These are phyloP conservation scores for Cryptosporidium xiaoi DNA, from an alignment of 169 alveolate species.

Conservation along the genomic window DNA sequence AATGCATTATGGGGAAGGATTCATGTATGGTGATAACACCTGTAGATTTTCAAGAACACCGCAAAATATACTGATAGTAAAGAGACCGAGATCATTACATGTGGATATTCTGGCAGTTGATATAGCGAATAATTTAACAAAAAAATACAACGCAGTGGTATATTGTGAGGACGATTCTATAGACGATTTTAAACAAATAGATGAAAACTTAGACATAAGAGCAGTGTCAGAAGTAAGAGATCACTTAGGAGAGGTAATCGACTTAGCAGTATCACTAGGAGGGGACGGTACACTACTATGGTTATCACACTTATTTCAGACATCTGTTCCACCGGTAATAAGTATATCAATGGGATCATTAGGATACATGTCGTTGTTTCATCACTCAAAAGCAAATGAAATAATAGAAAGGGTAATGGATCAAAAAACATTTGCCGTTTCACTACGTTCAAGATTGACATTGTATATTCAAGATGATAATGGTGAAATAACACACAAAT, in stretches of 20 bases:
- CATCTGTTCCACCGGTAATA: slow-evolving; percentile 84
- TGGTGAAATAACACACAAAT: slow-evolving; percentile 19
- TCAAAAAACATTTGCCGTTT: slow-evolving; percentile 61
- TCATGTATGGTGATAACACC: slow-evolving; percentile 50
- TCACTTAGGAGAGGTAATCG: slow-evolving; percentile 78
- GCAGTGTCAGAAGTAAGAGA: slow-evolving; percentile 3
- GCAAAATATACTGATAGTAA: slow-evolving; percentile 61
- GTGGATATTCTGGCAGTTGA: slow-evolving; percentile 38
- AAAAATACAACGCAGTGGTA: slow-evolving; percentile 22
- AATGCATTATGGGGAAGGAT: slow-evolving; percentile 33
- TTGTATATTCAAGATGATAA: slow-evolving; percentile 21
- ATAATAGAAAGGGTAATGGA: slow-evolving; percentile 60
- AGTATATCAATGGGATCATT: slow-evolving; percentile 87
- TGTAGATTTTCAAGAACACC: slow-evolving; percentile 69
- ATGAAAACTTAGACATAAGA: neutral
- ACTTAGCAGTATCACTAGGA: slow-evolving; percentile 90
- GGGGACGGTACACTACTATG: slow-evolving; percentile 95
- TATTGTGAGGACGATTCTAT: slow-evolving; percentile 71
- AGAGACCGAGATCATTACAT: slow-evolving; percentile 61
- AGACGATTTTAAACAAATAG: slow-evolving; percentile 19
- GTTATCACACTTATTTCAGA: slow-evolving; percentile 87
- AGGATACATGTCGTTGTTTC: slow-evolving; percentile 85
- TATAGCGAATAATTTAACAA: slow-evolving; percentile 5
- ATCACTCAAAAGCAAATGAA: slow-evolving; percentile 52
- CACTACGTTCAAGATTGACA: slow-evolving; percentile 59